Base-by-base conservation (phyloP, 371 early-diverging fungal genomes). In the Nematocida sp. region DNA sequence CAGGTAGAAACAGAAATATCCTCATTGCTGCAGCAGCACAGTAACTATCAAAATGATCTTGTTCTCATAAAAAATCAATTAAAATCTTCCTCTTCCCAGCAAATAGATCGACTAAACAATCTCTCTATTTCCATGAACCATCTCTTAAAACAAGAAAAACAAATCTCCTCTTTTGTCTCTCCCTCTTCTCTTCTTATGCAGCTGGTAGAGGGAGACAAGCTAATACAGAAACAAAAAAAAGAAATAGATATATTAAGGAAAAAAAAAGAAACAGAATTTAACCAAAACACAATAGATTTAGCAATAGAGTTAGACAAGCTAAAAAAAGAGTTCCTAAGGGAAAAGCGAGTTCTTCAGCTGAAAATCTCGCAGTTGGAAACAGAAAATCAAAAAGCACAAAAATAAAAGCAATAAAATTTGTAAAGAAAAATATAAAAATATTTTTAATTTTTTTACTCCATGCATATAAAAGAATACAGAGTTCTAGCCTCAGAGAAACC, bases 401-500 rank as follows among this genome's bases (percentile, higher is more conserved):
- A n/a, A n/a, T n/a, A n/a, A n/a, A n/a, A n/a, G n/a, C n/a, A n/a
- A n/a, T n/a, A n/a, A n/a, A n/a, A n/a, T n/a, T n/a, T n/a, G n/a
- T n/a, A n/a, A n/a, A n/a, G n/a, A n/a, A n/a, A n/a, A n/a, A n/a
- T n/a, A n/a, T n/a, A n/a, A n/a, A n/a, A 49, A 77, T 32, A 45
- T 45, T 54, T 55, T 77, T 77, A 56, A 59, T 77, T 77, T 77
- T 77, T 66, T 77, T 61, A n/a, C 26, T 28, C 60, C 61, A 69
- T 68, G 78, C 54, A 55, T 53, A 49, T 80, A 23, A 82, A 82
- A 66, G 86, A 86, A 75, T 86, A 79, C 65, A 81, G 75, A 75
- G 67, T 85, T 30, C 57, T 65, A 50, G 85, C 80, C 35, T 80
- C 81, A 55, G 79, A 81, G 64, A 64, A 76, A 25, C 94, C 95